Evolutionary conservation across 768 basidiomycete genomes (phyloP).

Genomic region (Mycena vitilis): DNA sequence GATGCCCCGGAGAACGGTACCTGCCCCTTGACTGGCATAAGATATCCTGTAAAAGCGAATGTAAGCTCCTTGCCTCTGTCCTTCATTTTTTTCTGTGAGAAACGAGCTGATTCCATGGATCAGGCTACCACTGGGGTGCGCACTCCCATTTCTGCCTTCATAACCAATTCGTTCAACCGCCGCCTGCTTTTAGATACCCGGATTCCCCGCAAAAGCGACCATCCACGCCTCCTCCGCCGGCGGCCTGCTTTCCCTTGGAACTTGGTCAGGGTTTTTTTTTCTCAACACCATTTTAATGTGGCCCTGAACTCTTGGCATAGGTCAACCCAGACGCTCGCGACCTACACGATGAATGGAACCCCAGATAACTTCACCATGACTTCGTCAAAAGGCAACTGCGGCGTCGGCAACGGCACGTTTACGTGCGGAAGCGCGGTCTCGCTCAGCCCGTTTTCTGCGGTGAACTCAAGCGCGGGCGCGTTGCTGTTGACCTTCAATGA

Average conservation of each 20-base stretch:
- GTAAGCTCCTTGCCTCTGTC: no score
- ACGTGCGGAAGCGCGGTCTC: constrained; percentile 54
- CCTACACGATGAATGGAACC: constrained; percentile 51
- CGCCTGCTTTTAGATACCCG: background rate
- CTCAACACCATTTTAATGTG: no score
- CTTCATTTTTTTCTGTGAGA: no score
- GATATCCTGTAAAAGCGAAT: constrained; percentile 56
- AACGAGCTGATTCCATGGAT: no score
- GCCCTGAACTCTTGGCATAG: no score
- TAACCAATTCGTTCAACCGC: background rate
- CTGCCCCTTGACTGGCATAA: constrained; percentile 59
- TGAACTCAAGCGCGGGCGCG: constrained; percentile 48
- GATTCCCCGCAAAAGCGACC: constrained; percentile 48
- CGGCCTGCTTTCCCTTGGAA: constrained; percentile 55
- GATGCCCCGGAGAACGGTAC: constrained; percentile 54
- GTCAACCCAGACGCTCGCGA: constrained; percentile 56
- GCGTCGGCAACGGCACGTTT: constrained; percentile 48
- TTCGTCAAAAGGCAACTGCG: constrained; percentile 58
- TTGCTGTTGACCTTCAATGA: constrained; percentile 52
- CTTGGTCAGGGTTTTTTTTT: constrained; percentile 44
- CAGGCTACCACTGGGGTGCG: background rate
- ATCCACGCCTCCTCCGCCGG: constrained; percentile 48
- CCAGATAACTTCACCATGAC: constrained; percentile 53
- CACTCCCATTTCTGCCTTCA: background rate
- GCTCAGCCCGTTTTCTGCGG: constrained; percentile 52